A percentile compares a stretch with the other conserved stretches of the same genome.
These are phyloP conservation scores for Vanilla planifolia DNA, from an alignment of 106 monocot genomes.

Conservation along the genomic window DNA sequence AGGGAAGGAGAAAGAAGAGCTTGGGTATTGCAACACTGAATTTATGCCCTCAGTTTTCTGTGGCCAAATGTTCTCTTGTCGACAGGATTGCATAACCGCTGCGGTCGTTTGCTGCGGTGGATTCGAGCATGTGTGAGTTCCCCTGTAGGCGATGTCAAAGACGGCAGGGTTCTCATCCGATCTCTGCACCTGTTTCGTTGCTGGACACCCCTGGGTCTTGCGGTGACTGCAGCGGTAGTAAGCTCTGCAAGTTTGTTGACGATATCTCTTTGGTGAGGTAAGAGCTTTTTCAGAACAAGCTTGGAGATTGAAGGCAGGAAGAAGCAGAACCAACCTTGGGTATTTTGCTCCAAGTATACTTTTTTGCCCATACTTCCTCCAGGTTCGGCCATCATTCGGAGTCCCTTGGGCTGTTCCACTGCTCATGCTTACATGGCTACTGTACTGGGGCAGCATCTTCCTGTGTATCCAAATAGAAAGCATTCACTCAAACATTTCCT, in stretches of 20 bases:
- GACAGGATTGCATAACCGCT: too few relatives aligned
- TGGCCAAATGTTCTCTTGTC: background rate
- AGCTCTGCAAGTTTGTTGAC: slow-evolving; percentile 12
- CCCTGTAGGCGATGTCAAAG: slow-evolving; percentile 32
- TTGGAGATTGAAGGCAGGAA: too few relatives aligned
- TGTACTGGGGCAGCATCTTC: background rate
- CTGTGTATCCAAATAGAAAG: background rate
- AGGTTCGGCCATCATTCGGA: slow-evolving; percentile 39
- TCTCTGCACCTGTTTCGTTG: slow-evolving; percentile 45
- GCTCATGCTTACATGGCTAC: background rate
- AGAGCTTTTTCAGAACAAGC: too few relatives aligned
- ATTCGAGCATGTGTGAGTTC: slow-evolving; percentile 25
- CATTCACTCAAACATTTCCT: background rate
- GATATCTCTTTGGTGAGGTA: too few relatives aligned
- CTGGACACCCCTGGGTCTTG: slow-evolving; percentile 30
- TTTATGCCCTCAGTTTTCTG: slow-evolving; percentile 9
- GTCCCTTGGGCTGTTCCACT: background rate
- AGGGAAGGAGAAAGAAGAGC: background rate
- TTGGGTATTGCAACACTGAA: slow-evolving; percentile 15
- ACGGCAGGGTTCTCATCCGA: slow-evolving; percentile 21
- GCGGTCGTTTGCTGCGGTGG: background rate
- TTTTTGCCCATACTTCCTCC: slow-evolving; percentile 73
- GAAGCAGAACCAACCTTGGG: slow-evolving; percentile 34
- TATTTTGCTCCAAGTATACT: slow-evolving; percentile 40
- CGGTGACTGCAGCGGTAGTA: slow-evolving; percentile 41